phyloP scores from a whole-genome alignment of 192 early-diverging fungal genomes.

The Umbelopsis ramanniana region DNA sequence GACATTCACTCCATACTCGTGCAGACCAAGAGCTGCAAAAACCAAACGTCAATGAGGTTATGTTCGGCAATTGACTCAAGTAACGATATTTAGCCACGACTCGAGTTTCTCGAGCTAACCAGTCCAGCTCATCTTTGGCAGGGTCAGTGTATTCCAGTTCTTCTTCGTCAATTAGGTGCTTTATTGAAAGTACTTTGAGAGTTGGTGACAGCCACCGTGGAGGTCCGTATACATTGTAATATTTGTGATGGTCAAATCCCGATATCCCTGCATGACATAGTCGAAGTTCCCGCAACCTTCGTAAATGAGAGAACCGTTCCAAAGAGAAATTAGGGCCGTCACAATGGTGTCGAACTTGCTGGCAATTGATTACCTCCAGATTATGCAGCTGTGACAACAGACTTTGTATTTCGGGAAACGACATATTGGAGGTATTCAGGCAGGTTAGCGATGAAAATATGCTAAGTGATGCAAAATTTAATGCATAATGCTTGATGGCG shows the following conservation, averaged over 20 bases:
- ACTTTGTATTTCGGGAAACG: constrained; percentile 12
- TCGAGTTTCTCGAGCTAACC: constrained; percentile 15
- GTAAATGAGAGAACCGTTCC: constrained; percentile 4
- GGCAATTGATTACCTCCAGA: constrained; percentile 4
- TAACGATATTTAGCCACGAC: constrained; percentile 13
- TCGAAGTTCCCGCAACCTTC: not conserved
- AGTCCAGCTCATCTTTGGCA: constrained; percentile 7
- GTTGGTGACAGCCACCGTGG: constrained; percentile 9
- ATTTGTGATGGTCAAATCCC: constrained; percentile 17
- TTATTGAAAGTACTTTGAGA: constrained; percentile 2
- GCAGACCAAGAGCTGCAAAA: constrained; percentile 16
- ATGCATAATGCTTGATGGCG: not conserved
- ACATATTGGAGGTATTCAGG: constrained; percentile 14
- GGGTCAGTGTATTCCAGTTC: constrained; percentile 20
- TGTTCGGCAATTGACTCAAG: not conserved
- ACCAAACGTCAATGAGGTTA: constrained; percentile 16
- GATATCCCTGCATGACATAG: constrained; percentile 2
- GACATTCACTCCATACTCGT: constrained; percentile 11
- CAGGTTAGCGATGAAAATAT: constrained; percentile 10
- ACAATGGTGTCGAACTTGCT: constrained; percentile 12
- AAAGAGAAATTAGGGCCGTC: constrained; percentile 18
- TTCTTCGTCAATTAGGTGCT: constrained; percentile 11
- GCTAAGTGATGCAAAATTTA: constrained; percentile 10
- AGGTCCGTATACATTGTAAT: constrained; percentile 7
- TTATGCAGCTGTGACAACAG: constrained; percentile 4